Conservation (phyloP, 768 basidiomycete species). For the Melanogaster broomeanus region DNA sequence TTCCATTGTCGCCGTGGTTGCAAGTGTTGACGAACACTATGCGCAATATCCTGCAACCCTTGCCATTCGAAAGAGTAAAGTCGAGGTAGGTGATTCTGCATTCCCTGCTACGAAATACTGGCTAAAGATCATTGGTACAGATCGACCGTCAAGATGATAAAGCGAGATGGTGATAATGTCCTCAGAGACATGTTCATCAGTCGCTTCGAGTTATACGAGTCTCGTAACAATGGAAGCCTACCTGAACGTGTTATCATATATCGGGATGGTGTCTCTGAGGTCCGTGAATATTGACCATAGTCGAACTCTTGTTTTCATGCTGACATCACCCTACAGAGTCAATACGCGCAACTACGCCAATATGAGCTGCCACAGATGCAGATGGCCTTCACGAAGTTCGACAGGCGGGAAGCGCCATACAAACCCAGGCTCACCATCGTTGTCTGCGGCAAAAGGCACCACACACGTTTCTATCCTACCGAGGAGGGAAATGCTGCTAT, state of each 20-base stretch:
- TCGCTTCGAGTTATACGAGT: conserved; percentile 36
- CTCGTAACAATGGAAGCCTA: conserved; percentile 31
- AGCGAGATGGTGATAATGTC: conserved; percentile 42
- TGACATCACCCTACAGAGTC: conserved; percentile 33
- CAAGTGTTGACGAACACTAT: conserved; percentile 40
- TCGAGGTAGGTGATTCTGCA: conserved; percentile 51
- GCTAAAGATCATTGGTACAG: conserved; percentile 8
- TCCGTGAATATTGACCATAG: conserved; percentile 22
- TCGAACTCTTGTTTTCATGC: not conserved
- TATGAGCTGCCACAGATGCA: conserved; percentile 44
- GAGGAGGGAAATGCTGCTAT: conserved; percentile 33
- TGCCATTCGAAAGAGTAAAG: conserved; percentile 48
- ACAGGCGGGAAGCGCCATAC: conserved; percentile 33
- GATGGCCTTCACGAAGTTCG: conserved; percentile 38
- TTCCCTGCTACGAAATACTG: not conserved
- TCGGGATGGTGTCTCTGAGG: conserved; percentile 75
- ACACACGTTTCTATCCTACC: conserved; percentile 50
- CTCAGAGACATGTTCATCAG: conserved; percentile 45
- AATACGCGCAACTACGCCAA: conserved; percentile 40
- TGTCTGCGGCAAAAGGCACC: conserved; percentile 50
- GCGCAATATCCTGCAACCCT: conserved; percentile 47
- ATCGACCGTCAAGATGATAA: conserved; percentile 46
- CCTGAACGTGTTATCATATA: conserved; percentile 48
- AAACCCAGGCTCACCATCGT: conserved; percentile 45
- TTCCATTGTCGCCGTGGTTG: conserved; percentile 50